Conservation (phyloP, 2,329 filamentous ascomycete genomes). For the Venturia asperata region DNA sequence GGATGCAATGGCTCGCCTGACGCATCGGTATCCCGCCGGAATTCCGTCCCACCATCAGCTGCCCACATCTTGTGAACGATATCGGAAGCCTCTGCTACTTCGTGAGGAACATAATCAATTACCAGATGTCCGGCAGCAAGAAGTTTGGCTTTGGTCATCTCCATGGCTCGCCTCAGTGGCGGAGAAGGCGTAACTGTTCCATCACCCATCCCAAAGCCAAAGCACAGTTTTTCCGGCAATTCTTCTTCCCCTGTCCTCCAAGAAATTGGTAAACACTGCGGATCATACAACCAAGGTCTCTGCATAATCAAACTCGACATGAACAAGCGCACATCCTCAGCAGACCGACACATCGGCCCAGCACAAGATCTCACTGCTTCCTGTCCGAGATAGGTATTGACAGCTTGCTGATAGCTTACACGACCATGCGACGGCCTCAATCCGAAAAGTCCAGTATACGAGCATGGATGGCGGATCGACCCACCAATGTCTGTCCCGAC, state of each 20-base stretch:
- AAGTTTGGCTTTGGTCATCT: constrained; percentile 24
- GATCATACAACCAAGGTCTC: constrained; percentile 42
- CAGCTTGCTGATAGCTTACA: constrained; percentile 35
- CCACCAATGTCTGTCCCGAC: constrained; percentile 57
- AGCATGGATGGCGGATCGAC: constrained; percentile 72
- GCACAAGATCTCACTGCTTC: constrained; percentile 55
- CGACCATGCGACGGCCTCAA: constrained; percentile 23
- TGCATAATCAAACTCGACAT: constrained; percentile 37
- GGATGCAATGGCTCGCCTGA: constrained; percentile 25
- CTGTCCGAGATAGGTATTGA: constrained; percentile 59
- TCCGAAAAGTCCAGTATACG: constrained; percentile 49
- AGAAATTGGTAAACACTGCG: constrained; percentile 35
- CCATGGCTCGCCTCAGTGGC: constrained; percentile 23
- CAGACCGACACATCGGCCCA: constrained; percentile 38
- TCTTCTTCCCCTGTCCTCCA: constrained; percentile 46
- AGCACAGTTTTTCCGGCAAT: constrained; percentile 23
- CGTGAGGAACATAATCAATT: constrained; percentile 23
- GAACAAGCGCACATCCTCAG: constrained; percentile 37
- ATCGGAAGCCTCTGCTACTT: constrained; percentile 21
- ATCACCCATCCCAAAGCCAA: constrained; percentile 24
- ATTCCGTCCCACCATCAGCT: constrained; percentile 23
- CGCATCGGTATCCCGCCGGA: constrained; percentile 23
- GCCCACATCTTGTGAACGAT: constrained; percentile 24
- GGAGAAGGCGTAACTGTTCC: constrained; percentile 23
- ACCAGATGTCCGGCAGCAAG: constrained; percentile 22